phyloP scores from a whole-genome alignment of 805 yeast genomes.

The Monosporozyma aquatica region DNA sequence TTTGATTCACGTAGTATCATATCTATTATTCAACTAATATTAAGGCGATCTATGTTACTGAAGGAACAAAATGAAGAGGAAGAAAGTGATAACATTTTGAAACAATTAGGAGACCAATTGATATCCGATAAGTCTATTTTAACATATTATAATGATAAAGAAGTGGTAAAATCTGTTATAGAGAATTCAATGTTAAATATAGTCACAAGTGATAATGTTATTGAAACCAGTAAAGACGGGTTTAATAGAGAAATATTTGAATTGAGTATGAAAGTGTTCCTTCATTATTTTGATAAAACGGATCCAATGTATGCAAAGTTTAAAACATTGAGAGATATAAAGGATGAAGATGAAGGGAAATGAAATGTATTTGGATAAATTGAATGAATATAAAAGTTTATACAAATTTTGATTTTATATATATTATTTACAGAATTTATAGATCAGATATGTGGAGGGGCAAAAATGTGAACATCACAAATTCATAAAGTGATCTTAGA shows the following conservation, averaged over 20 bases:
- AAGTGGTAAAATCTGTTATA: neutral
- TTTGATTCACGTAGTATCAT: neutral
- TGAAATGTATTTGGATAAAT: no score
- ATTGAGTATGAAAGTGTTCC: neutral
- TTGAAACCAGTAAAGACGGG: neutral
- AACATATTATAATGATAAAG: neutral
- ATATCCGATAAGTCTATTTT: neutral
- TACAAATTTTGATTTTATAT: no score
- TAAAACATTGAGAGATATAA: neutral
- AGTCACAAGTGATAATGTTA: neutral
- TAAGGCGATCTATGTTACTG: neutral
- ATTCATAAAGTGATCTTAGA: slow-evolving; percentile 3
- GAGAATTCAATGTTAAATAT: neutral
- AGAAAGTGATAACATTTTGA: neutral
- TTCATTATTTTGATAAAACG: neutral
- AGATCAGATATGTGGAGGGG: no score
- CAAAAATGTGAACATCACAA: no score
- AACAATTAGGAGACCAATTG: neutral
- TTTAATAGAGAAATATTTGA: neutral
- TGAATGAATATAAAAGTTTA: neutral
- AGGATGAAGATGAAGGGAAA: neutral
- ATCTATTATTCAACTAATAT: slow-evolving; percentile 1
- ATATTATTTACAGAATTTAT: no score
- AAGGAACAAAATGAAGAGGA: neutral
- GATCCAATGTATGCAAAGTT: neutral